Evolutionary conservation across 1,284 basidiomycete genomes (phyloP).

Genomic region (Naganishia sp.): DNA sequence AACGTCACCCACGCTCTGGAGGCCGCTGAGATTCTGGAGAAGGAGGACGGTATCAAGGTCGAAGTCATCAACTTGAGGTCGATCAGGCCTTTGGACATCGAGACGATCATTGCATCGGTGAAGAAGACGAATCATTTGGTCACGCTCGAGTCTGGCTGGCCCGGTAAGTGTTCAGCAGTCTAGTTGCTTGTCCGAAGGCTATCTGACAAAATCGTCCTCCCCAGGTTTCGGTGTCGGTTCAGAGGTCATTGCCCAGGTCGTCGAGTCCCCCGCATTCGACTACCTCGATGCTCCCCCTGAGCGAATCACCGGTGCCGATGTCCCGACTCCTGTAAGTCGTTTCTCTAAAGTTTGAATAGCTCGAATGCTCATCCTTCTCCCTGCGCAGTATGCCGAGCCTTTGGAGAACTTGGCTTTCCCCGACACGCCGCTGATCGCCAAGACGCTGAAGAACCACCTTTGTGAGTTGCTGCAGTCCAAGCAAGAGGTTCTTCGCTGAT

Average conservation of each 20-base stretch:
- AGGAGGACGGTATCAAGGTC: slow-evolving; percentile 90
- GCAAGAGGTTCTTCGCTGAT: neutral
- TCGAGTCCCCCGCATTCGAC: slow-evolving; percentile 94
- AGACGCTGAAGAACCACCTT: slow-evolving; percentile 87
- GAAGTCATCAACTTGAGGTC: slow-evolving; percentile 95
- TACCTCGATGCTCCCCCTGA: slow-evolving; percentile 97
- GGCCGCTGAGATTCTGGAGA: slow-evolving; percentile 86
- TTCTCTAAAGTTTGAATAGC: neutral
- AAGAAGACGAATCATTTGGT: slow-evolving; percentile 98
- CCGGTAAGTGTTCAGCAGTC: slow-evolving; percentile 51
- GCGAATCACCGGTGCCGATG: slow-evolving; percentile 92
- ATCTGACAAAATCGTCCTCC: slow-evolving; percentile 20
- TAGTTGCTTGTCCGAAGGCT: neutral
- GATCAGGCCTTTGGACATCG: slow-evolving; percentile 88
- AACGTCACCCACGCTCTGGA: slow-evolving; percentile 92
- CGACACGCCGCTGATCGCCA: slow-evolving; percentile 78
- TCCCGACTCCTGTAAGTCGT: slow-evolving; percentile 84
- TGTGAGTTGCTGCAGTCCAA: slow-evolving; percentile 48
- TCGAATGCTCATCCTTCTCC: neutral
- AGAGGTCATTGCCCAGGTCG: slow-evolving; percentile 94
- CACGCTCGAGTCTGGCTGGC: slow-evolving; percentile 98
- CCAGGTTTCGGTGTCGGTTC: slow-evolving; percentile 90
- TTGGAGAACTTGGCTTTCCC: slow-evolving; percentile 90
- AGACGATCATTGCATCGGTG: slow-evolving; percentile 90
- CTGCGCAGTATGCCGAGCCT: slow-evolving; percentile 75